phyloP scores from a whole-genome alignment of 495 filamentous ascomycete genomes.

The Xylaria intraflava region DNA sequence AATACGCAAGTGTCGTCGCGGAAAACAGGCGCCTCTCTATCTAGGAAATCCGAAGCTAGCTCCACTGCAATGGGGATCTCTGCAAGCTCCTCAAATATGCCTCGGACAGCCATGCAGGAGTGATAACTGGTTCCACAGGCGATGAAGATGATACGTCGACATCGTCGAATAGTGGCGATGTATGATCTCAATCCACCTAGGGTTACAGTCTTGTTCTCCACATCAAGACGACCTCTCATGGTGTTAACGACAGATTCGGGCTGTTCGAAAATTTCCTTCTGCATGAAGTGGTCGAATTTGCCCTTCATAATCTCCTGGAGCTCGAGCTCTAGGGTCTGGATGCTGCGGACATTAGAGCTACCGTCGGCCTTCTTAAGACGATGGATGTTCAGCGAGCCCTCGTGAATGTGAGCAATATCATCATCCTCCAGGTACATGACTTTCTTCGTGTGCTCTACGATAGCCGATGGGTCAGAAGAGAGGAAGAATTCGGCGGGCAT shows the following conservation, averaged over 20 bases:
- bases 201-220: constrained; percentile 86
- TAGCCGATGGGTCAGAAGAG: constrained; percentile 94
- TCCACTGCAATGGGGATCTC: constrained; percentile 98
- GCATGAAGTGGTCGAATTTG: constrained; percentile 99
- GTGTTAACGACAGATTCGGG: constrained; percentile 99
- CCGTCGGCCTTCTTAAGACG: constrained; percentile 94
- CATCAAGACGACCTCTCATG: constrained; percentile 96
- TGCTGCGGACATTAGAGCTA: constrained; percentile 89
- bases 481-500: constrained; percentile 99
- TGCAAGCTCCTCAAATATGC: constrained; percentile 93
- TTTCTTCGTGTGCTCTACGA: constrained; percentile 99
- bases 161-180: constrained; percentile 91
- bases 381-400: constrained; percentile 97
- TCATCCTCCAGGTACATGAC: constrained; percentile 98
- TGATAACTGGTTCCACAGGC: constrained; percentile 97
- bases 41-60: constrained; percentile 95
- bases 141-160: constrained; percentile 95
- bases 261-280: constrained; percentile 99
- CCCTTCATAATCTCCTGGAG: constrained; percentile 99
- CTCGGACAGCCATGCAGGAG: constrained; percentile 98
- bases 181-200: constrained; percentile 93
- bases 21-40: constrained; percentile 97
- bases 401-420: constrained; percentile 98
- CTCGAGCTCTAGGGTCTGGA: constrained; percentile 97
- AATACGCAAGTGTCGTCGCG: constrained; percentile 99